phyloP scores from a whole-genome alignment of 331 rosid genomes.

The Rhamnella rubrinervis region DNA sequence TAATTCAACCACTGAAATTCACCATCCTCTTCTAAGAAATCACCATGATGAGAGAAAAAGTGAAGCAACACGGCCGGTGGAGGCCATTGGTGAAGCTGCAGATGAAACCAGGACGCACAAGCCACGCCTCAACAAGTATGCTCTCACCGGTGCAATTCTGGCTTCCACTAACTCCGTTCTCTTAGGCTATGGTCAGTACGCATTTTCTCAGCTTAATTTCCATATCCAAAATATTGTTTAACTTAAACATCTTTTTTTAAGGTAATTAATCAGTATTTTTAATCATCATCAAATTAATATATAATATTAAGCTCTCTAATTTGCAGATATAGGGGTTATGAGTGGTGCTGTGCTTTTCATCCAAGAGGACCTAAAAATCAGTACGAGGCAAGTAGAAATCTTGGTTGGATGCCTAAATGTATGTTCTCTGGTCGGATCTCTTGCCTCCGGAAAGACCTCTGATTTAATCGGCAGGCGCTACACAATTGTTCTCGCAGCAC shows the following conservation, averaged over 20 bases:
- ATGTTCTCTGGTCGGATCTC: constrained; percentile 69
- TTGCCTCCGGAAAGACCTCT: constrained; percentile 67
- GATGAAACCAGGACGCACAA: constrained; percentile 2
- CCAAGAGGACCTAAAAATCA: constrained; percentile 46
- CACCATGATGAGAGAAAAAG: neutral
- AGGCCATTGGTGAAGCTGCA: neutral
- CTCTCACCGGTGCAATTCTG: constrained; percentile 65
- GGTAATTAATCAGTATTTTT: too few species aligned
- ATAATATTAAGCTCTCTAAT: neutral
- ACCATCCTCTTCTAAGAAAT: constrained; percentile 12
- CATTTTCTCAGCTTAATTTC: neutral
- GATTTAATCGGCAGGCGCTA: constrained; percentile 70
- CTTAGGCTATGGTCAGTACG: constrained; percentile 68
- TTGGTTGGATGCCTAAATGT: constrained; percentile 74
- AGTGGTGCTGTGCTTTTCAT: constrained; percentile 74
- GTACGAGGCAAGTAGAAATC: constrained; percentile 55
- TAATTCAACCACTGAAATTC: constrained; percentile 7
- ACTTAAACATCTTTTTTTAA: too few species aligned
- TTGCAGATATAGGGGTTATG: constrained; percentile 87
- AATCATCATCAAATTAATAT: too few species aligned
- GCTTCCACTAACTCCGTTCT: constrained; percentile 76
- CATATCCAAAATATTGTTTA: too few species aligned
- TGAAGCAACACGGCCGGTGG: constrained; percentile 1
- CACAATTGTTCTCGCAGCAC: constrained; percentile 51
- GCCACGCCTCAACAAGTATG: constrained; percentile 58